These are phyloP conservation scores for Rhodamnia argentea DNA, from an alignment of 345 rosid species.

Conservation along the genomic window DNA sequence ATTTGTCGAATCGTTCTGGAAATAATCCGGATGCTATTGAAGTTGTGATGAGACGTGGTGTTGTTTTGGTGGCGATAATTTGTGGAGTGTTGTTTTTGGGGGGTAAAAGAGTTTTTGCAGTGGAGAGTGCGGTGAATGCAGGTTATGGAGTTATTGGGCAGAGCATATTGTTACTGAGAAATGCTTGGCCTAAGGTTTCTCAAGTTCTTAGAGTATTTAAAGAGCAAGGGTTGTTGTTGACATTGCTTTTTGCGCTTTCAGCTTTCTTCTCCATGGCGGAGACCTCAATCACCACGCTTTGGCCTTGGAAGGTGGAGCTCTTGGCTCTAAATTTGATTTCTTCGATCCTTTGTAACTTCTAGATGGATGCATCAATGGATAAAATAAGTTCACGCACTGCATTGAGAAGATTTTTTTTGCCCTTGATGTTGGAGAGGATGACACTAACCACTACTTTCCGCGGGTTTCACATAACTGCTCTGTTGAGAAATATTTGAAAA, in stretches of 20 bases:
- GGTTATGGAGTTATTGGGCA: conserved; percentile 65
- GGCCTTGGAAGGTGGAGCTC: conserved; percentile 87
- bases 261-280: conserved; percentile 97
- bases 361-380: neutral
- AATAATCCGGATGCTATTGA: conserved; percentile 22
- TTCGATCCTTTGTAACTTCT: neutral
- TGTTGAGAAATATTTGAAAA: neutral
- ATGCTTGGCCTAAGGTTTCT: conserved; percentile 60
- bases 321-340: neutral
- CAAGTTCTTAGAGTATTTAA: conserved; percentile 60
- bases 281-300: conserved; percentile 81
- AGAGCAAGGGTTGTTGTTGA: conserved; percentile 78
- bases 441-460: neutral
- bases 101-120: conserved; percentile 53
- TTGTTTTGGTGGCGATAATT: conserved; percentile 50
- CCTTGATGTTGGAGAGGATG: neutral
- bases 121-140: conserved; percentile 55
- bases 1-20: neutral
- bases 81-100: conserved; percentile 52
- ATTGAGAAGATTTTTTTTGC: neutral
- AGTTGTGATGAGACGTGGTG: conserved; percentile 34
- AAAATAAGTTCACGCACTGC: neutral
- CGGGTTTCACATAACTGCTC: neutral
- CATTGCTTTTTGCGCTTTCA: conserved; percentile 62
- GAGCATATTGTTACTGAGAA: conserved; percentile 44